Evolutionary conservation across 2,329 filamentous ascomycete genomes (phyloP).

Genomic region (Aspergillus alliaceus): DNA sequence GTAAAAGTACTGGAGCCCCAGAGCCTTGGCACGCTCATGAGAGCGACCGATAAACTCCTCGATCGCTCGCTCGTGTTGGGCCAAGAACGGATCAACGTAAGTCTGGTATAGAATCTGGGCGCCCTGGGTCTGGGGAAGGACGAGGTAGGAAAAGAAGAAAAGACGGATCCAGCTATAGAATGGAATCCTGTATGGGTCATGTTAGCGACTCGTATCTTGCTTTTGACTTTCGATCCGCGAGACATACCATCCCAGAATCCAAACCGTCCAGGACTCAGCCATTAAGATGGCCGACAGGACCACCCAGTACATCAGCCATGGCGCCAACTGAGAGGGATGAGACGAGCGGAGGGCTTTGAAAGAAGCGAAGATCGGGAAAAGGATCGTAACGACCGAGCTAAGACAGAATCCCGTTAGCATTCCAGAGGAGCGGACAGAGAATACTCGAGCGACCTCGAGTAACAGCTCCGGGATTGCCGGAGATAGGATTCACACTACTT

Average conservation of each 20-base stretch:
- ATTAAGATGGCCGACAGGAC: constrained; percentile 79
- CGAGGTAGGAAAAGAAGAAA: constrained; percentile 85
- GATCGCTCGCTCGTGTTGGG: constrained; percentile 82
- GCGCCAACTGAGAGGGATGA: constrained; percentile 82
- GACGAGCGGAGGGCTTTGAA: constrained; percentile 96
- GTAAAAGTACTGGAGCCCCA: constrained; percentile 75
- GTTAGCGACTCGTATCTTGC: background rate
- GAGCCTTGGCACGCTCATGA: constrained; percentile 74
- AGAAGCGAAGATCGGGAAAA: constrained; percentile 94
- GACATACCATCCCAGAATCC: constrained; percentile 77
- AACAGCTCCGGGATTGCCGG: background rate
- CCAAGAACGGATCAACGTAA: constrained; percentile 83
- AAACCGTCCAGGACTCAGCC: constrained; percentile 83
- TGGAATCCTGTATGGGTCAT: constrained; percentile 67
- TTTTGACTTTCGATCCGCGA: background rate
- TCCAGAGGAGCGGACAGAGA: background rate
- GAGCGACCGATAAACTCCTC: constrained; percentile 82
- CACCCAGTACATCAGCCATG: constrained; percentile 99
- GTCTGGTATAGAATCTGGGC: constrained; percentile 81
- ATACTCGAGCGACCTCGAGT: background rate
- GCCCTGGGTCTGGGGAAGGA: constrained; percentile 96
- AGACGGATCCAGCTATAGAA: constrained; percentile 93
- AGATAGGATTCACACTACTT: constrained; percentile 36
- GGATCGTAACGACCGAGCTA: constrained; percentile 82
- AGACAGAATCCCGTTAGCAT: constrained; percentile 14